Evolutionary conservation across 1,284 basidiomycete species (phyloP), one percentile per base, ranked within the genome.

Genomic region (Rhodotorula mucilaginosa): DNA sequence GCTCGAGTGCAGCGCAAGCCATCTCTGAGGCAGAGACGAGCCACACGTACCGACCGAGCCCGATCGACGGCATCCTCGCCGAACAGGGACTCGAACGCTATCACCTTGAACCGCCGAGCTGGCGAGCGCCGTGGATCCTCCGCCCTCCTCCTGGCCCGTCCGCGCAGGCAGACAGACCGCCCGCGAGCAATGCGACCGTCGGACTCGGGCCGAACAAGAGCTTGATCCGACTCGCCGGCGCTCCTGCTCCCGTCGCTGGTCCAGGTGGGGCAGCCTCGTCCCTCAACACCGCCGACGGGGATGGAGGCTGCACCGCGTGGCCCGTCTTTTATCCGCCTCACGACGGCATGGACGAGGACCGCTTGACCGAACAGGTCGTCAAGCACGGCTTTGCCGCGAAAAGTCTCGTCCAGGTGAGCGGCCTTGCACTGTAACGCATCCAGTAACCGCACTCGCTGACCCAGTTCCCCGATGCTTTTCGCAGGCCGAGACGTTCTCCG

Each of bases 251-350:
- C 10, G 47, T 49, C 29, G 19, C 60, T 23, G 44, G 58, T 26
- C n/a, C 58, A 21, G 44, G 44, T 48, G 48, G 60, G 19, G 59
- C 59, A 10, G 31, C 47, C 18, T 23, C 39, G 13, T 39, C 59
- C 6, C 44, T 46, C 59, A 46, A 34, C 26, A 26, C 54, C 13
- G 2, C 16, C 13, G 54, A 10, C n/a, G 26, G 21, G 6, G 23
- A 15, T 26, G 39, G 23, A 52, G 52, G 18, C 34, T 46, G 60
- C 18, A 62, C 15, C 44, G 92, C 93, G 21, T 94, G 89, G 79
- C 87, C 88, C 64, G 92, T 93, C 49, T 93, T 93, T 80, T 88
- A 90, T 80, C 93, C 93, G 54, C 90, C 93, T 5, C 85, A 87
- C 65, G 88, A 90, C 23, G 87, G 88, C 12, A 91, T 95, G 81